Evolutionary conservation across 176 grass and related monocot genomes (phyloP).

Genomic region (Typha latifolia): DNA sequence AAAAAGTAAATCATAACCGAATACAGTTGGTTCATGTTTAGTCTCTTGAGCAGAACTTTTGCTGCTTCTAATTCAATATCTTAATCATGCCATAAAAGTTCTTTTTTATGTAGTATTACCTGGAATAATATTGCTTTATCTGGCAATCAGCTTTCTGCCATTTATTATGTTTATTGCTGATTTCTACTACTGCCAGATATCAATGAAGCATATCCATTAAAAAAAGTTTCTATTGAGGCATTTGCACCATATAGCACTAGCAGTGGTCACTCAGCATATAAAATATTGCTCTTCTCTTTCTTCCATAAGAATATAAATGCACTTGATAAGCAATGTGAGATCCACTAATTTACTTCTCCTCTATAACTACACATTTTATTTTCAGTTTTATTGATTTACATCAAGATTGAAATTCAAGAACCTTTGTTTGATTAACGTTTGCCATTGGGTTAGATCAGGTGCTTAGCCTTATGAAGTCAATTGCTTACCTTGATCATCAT

Average conservation of each 20-base stretch:
- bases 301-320: background rate
- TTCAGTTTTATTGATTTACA: background rate
- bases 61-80: background rate
- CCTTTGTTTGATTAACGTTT: too few species aligned
- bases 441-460: too few species aligned
- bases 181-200: background rate
- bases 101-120: background rate
- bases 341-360: constrained; percentile 2
- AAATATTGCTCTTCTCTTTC: too few species aligned
- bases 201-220: background rate
- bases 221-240: background rate
- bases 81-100: background rate
- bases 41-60: background rate
- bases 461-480: too few species aligned
- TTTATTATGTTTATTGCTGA: background rate
- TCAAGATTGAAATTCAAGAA: too few species aligned
- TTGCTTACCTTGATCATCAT: too few species aligned
- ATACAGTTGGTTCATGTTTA: background rate
- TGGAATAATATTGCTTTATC: background rate
- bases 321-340: background rate
- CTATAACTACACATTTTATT: background rate
- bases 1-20: constrained; percentile 36
- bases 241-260: background rate
- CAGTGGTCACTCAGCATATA: background rate
- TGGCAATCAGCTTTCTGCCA: background rate